A percentile compares a stretch with the other conserved stretches of the same genome.
phyloP scores from a whole-genome alignment of 2,329 filamentous ascomycete species.

The Gremmenia infestans region DNA sequence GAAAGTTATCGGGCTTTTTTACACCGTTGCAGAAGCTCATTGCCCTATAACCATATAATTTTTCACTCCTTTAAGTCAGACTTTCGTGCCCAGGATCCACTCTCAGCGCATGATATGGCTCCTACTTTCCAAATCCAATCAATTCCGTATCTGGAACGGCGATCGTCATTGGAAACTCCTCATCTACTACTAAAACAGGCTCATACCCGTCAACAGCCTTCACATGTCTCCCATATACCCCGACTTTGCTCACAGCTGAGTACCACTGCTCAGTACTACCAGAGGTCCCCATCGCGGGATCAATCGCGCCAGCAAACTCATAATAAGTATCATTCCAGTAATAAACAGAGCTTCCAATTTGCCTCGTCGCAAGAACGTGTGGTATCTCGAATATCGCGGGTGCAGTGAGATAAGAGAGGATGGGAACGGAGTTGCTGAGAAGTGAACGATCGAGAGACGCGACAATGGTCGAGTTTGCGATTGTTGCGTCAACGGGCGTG shows the following conservation, averaged over 20 bases:
- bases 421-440: constrained; percentile 6
- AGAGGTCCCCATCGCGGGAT: constrained; percentile 13
- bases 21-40: too few relatives aligned
- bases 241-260: constrained; percentile 7
- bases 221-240: constrained; percentile 20
- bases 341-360: constrained; percentile 19
- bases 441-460: constrained; percentile 15
- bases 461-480: constrained; percentile 12
- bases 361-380: constrained; percentile 9
- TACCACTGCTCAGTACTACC: constrained; percentile 22
- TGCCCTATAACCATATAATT: too few relatives aligned
- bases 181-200: constrained; percentile 17
- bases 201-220: constrained; percentile 24
- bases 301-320: constrained; percentile 20
- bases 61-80: too few relatives aligned
- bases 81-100: background rate
- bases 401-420: constrained; percentile 18
- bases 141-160: constrained; percentile 11
- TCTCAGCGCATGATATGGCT: too few relatives aligned
- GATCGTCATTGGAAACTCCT: constrained; percentile 11
- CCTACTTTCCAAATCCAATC: background rate
- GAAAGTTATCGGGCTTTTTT: background rate
- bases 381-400: constrained; percentile 4
- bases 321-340: constrained; percentile 25
- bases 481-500: constrained; percentile 7